phyloP scores from a whole-genome alignment of 2,329 filamentous ascomycete species.

The Colletotrichum coccodes region DNA sequence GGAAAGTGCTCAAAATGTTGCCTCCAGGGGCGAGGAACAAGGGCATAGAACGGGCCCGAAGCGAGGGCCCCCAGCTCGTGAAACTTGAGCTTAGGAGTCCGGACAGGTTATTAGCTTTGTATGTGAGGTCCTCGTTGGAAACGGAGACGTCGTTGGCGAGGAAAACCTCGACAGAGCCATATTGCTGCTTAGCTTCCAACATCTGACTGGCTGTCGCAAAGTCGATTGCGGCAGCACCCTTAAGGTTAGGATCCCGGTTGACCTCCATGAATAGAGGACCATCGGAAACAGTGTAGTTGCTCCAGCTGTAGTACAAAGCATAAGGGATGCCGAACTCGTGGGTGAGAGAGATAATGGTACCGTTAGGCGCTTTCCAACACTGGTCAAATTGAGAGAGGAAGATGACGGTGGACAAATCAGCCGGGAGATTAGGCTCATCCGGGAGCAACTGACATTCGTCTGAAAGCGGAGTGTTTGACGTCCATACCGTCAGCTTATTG shows the following conservation, averaged over 20 bases:
- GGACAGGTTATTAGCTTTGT: slow-evolving; percentile 3
- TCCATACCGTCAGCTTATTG: slow-evolving; percentile 6
- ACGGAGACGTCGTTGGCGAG: neutral
- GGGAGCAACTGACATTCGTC: slow-evolving; percentile 10
- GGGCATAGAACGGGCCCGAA: slow-evolving; percentile 52
- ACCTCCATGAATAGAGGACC: slow-evolving; percentile 41
- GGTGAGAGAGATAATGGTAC: neutral
- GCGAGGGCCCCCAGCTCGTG: slow-evolving; percentile 53
- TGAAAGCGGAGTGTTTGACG: neutral
- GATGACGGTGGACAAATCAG: neutral
- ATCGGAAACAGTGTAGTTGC: slow-evolving; percentile 52
- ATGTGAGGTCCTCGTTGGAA: neutral
- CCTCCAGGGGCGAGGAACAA: slow-evolving; percentile 51
- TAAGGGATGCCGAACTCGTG: slow-evolving; percentile 48
- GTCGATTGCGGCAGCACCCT: neutral
- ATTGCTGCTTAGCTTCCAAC: slow-evolving; percentile 4
- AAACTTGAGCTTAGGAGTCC: slow-evolving; percentile 29
- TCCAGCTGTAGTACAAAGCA: slow-evolving; percentile 50
- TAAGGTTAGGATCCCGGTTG: neutral
- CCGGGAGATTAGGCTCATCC: neutral
- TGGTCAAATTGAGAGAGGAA: neutral
- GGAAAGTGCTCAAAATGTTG: slow-evolving; percentile 52
- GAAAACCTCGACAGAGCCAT: neutral
- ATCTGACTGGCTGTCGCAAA: neutral
- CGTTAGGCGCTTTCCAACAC: slow-evolving; percentile 1